Conservation (phyloP, 2,329 filamentous ascomycete species). For the Alternaria metachromatica region DNA sequence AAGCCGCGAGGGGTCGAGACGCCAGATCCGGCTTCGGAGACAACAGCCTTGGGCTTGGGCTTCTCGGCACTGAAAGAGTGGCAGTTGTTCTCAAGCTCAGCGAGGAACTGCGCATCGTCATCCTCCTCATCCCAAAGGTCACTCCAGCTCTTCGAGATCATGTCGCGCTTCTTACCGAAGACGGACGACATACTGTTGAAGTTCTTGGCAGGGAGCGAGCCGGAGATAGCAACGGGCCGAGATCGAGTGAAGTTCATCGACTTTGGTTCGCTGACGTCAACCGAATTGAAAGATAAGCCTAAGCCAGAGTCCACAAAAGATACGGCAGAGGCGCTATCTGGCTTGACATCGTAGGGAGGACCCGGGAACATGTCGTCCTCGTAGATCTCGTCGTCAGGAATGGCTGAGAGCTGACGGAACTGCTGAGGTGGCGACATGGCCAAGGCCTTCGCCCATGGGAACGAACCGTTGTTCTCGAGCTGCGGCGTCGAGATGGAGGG, state of each 20-base stretch:
- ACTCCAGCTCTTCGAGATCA: conserved; percentile 98
- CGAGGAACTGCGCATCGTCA: conserved; percentile 63
- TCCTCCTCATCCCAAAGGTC: conserved; percentile 98
- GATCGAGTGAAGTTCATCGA: conserved; percentile 62
- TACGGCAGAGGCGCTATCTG: conserved; percentile 79
- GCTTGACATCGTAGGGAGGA: conserved; percentile 78
- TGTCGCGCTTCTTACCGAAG: conserved; percentile 77
- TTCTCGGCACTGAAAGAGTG: conserved; percentile 51
- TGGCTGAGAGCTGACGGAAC: conserved; percentile 85
- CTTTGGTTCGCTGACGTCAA: conserved; percentile 56
- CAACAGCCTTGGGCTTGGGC: conserved; percentile 45
- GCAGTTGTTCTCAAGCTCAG: conserved; percentile 67
- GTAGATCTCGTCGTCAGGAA: conserved; percentile 79
- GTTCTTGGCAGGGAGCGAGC: conserved; percentile 73
- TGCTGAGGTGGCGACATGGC: conserved; percentile 74
- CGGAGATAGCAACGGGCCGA: conserved; percentile 77
- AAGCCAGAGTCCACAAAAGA: conserved; percentile 86
- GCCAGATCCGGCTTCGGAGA: conserved; percentile 51
- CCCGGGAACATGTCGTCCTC: conserved; percentile 84
- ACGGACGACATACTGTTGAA: conserved; percentile 76
- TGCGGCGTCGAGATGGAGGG: conserved; percentile 91
- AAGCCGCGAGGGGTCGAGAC: conserved; percentile 60
- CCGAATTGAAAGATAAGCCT: conserved; percentile 79
- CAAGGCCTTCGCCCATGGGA: conserved; percentile 93
- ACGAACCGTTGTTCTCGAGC: conserved; percentile 76